phyloP scores from a whole-genome alignment of 345 rosid species.

The Salix udensis region DNA sequence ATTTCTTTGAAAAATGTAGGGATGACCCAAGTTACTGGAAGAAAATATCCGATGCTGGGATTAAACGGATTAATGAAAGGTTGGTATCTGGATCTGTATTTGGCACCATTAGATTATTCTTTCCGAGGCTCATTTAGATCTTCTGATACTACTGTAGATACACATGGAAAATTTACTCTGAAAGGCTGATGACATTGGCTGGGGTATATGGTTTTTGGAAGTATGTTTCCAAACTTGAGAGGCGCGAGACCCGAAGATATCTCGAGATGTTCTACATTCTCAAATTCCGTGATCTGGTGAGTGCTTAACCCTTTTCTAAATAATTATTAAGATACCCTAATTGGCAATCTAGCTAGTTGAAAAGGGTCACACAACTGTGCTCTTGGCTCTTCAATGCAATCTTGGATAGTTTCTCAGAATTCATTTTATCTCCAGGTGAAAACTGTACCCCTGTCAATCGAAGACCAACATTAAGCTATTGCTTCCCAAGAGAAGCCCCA shows the following conservation, averaged over 20 bases:
- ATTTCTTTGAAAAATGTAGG: slow-evolving; percentile 68
- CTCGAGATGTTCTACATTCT: slow-evolving; percentile 99
- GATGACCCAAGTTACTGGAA: slow-evolving; percentile 78
- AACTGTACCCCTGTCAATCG: slow-evolving; percentile 64
- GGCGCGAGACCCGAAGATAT: slow-evolving; percentile 86
- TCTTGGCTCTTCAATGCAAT: not conserved
- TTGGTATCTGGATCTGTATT: slow-evolving; percentile 3
- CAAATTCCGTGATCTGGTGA: slow-evolving; percentile 84
- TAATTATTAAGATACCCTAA: not conserved
- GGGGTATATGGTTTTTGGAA: slow-evolving; percentile 98
- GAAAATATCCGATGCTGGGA: slow-evolving; percentile 68
- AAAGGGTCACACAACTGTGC: not conserved
- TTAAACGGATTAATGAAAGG: slow-evolving; percentile 84
- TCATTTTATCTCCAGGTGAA: slow-evolving; percentile 49
- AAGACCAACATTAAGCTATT: slow-evolving; percentile 40
- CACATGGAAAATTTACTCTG: slow-evolving; percentile 96
- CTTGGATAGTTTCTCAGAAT: not conserved
- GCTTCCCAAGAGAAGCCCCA: not conserved
- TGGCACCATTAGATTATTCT: not conserved
- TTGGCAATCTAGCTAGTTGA: not conserved
- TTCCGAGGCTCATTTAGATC: slow-evolving; percentile 16
- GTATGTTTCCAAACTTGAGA: slow-evolving; percentile 79
- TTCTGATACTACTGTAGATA: slow-evolving; percentile 46
- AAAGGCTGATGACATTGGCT: slow-evolving; percentile 85
- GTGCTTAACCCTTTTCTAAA: not conserved